Evolutionary conservation across 1,284 basidiomycete species (phyloP).

Genomic region (Pisolithus thermaeus): DNA sequence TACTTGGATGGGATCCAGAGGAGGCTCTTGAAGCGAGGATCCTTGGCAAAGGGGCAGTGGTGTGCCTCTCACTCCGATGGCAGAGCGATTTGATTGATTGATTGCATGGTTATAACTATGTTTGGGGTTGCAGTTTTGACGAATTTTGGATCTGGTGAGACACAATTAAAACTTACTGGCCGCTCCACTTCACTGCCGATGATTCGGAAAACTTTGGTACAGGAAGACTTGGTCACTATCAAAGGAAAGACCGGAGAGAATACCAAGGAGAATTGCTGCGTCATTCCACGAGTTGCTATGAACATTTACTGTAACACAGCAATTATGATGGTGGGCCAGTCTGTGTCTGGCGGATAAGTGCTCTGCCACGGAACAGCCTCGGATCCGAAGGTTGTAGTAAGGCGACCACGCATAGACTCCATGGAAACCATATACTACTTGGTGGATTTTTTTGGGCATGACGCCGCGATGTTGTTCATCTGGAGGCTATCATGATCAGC

Average conservation of each 20-base stretch:
- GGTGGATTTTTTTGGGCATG: neutral
- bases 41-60: neutral
- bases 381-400: neutral
- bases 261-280: neutral
- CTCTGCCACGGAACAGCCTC: neutral
- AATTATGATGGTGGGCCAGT: neutral
- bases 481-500: no score
- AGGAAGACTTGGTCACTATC: neutral
- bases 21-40: neutral
- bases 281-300: neutral
- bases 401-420: neutral
- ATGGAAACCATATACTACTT: neutral
- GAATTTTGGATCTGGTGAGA: no score
- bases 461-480: neutral
- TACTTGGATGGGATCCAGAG: constrained; percentile 10
- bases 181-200: no score
- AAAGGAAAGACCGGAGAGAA: neutral
- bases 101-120: neutral
- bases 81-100: neutral
- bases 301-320: neutral
- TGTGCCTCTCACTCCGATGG: neutral
- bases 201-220: neutral
- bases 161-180: no score
- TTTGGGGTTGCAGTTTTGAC: no score
- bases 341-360: neutral